Percentiles rank a stretch among this genome's conserved stretches.
These are phyloP conservation scores for Dioscorea alata DNA, from an alignment of 106 monocot genomes.

Conservation along the genomic window DNA sequence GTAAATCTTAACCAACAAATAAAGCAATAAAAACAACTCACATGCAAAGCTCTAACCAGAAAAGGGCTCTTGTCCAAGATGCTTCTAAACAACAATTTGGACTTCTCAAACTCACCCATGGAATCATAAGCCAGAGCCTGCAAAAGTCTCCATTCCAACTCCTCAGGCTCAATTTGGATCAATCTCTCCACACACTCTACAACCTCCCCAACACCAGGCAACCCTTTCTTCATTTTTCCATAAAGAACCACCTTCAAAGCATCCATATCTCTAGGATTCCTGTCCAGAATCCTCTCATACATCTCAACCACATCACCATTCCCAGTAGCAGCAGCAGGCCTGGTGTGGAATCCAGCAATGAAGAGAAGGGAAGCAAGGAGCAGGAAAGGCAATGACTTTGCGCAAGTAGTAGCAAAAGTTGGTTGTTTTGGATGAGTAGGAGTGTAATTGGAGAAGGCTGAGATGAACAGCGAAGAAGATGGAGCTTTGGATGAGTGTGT, in stretches of 20 bases:
- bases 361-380: constrained; percentile 33
- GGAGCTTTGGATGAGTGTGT: neutral
- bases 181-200: constrained; percentile 51
- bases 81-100: constrained; percentile 64
- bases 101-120: constrained; percentile 59
- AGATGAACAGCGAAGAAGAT: neutral
- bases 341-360: constrained; percentile 15
- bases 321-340: constrained; percentile 21
- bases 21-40: constrained; percentile 13
- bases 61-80: constrained; percentile 75
- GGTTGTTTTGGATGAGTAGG: neutral
- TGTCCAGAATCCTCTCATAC: constrained; percentile 47
- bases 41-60: constrained; percentile 72
- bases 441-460: neutral
- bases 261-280: constrained; percentile 43
- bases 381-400: constrained; percentile 16
- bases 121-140: constrained; percentile 64
- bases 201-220: constrained; percentile 36
- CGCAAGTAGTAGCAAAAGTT: neutral
- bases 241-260: constrained; percentile 66
- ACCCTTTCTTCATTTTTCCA: constrained; percentile 62
- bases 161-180: constrained; percentile 63
- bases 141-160: constrained; percentile 80
- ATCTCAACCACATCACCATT: constrained; percentile 29
- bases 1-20: neutral